Percentiles rank a stretch among this genome's conserved stretches.
Evolutionary conservation across 2,329 filamentous ascomycete genomes (phyloP).

Genomic region (Aspergillus fijiensis): DNA sequence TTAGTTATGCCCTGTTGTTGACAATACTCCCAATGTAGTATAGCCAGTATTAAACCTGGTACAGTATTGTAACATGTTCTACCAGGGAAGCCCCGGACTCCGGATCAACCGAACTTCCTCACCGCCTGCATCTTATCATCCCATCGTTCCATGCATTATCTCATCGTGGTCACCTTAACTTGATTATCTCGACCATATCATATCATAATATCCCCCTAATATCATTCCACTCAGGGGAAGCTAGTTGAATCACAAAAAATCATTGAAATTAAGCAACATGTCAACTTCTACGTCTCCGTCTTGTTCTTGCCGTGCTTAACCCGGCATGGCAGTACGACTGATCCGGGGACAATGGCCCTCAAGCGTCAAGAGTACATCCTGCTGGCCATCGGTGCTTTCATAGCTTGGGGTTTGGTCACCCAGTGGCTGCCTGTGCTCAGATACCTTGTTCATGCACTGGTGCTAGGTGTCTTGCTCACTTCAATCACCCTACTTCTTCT

Average conservation of each 20-base stretch:
- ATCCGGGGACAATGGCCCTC: slow-evolving; percentile 48
- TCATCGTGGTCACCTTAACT: background rate
- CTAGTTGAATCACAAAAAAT: background rate
- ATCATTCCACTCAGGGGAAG: background rate
- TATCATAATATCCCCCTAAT: background rate
- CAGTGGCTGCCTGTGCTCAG: slow-evolving; percentile 80
- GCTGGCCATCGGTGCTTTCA: slow-evolving; percentile 51
- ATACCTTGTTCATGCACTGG: slow-evolving; percentile 82
- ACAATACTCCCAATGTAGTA: background rate
- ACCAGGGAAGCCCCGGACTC: background rate
- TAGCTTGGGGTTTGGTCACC: slow-evolving; percentile 84
- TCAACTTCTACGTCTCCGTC: background rate
- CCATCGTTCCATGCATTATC: background rate
- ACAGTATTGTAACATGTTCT: background rate
- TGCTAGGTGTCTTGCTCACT: slow-evolving; percentile 62
- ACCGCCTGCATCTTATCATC: slow-evolving; percentile 9
- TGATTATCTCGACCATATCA: background rate
- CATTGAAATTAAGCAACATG: background rate
- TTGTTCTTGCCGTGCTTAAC: background rate
- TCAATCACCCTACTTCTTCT: slow-evolving; percentile 58
- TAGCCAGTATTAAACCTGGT: background rate
- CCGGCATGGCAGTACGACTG: slow-evolving; percentile 7
- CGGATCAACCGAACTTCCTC: background rate
- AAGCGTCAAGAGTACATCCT: slow-evolving; percentile 45
- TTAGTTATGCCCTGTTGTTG: background rate